Base-by-base conservation (phyloP, 495 filamentous ascomycete genomes). In the Lasiosphaeria miniovina region DNA sequence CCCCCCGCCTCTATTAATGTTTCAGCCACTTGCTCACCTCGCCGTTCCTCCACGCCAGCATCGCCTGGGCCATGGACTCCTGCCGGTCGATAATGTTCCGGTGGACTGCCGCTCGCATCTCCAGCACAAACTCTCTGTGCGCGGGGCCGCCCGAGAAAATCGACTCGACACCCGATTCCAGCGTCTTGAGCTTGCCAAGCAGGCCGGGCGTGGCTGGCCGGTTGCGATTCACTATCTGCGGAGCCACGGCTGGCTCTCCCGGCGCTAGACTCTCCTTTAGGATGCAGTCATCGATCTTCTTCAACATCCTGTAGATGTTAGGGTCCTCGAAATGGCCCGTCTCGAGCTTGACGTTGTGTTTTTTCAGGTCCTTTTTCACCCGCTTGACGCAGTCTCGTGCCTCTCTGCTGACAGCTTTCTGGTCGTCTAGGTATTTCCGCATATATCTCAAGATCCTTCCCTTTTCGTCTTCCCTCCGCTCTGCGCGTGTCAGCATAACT, bases 261-360 rank as follows among this genome's bases (percentile, higher is more conserved):
- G 36, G 17, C 43, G 15, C 36, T 36, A 6, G 4, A 31, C 4
- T 40, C 41, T n/a, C 38, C 55, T 57, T 57, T 40, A 57, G 41
- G 48, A 57, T 57, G 9, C 41, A 40, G 10, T 31, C 45, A 8
- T 57, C 55, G 36, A 57, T 57, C 17, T 57, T 43, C 9, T 43
- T 40, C 34, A 57, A 32, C 55, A 57, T 57, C 24, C 38, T 57
- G 45, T 57, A 57, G n/a, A 49, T 57, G 32, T 43, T 57, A 1
- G 55, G 55, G 24, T 57, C 41, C 11, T 35, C 15, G 45, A 57
- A 57, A 36, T 15, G 34, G 14, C 45, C 38, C 0, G 55, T 4
- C 32, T 57, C 55, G n/a, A 57, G 55, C 17, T 57, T 49, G 15
- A 46, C 48, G 41, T 33, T 57, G 11, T 45, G 41, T 3, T 12